Base-by-base conservation (phyloP, 2,329 filamentous ascomycete genomes). In the Trichoderma sp. region DNA sequence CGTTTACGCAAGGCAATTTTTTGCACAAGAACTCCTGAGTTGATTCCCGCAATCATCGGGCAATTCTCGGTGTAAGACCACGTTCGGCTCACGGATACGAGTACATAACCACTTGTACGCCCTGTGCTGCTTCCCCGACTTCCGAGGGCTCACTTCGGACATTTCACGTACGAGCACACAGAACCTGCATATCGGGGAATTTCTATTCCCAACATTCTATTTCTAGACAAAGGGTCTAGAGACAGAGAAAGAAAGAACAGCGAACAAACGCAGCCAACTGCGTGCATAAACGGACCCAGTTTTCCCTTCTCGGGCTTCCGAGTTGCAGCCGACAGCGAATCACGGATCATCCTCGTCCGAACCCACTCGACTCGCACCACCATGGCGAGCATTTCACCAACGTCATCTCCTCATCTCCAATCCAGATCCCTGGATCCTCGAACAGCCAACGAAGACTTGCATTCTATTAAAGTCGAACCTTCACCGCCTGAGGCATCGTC, bases 291-390 rank as follows among this genome's bases (percentile, higher is more conserved):
- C 32, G 26, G 58, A n/a, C 57, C 72, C 68, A 72, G n/a, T 73
- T 74, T 74, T 68, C 72, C 34, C 30, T 69, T 74, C 73, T 79
- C 77, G 77, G 77, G 77, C 72, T 70, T 77, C 75, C 75, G 75
- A 79, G 68, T 53, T 58, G 62, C 68, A 28, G 61, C 71, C 72
- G 73, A 72, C 50, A 74, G 67, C 68, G 62, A 71, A 71, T 71
- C 61, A 68, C 34, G 64, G 43, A 57, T 61, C 70, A 55, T 39
- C 30, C 26, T 20, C 30, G 17, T 50, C 32, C 57, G 59, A 63
- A 70, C 59, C 71, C 61, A 64, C 71, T 66, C 17, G 32, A 55
- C 70, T 68, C 64, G 53, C 64, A 57, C 62, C 62, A 73, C 68
- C 23, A 73, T 73, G 71, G 58, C 68, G 17, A 53, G 62, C 67